These are phyloP conservation scores for Pseudogymnoascus sp. DNA, from an alignment of 2,329 filamentous ascomycete species.

Conservation along the genomic window DNA sequence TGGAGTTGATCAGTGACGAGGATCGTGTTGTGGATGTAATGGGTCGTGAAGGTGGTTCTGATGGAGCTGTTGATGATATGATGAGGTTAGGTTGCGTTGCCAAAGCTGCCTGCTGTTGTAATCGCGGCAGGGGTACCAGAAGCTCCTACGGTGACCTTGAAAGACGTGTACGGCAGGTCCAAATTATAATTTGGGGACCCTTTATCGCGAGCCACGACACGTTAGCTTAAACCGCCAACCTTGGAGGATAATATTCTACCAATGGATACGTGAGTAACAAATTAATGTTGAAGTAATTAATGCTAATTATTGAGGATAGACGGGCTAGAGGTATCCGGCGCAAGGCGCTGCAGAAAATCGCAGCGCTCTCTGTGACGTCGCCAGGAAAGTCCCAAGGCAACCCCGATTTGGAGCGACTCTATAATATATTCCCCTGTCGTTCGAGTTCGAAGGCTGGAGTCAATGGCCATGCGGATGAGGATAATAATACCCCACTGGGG, in stretches of 20 bases:
- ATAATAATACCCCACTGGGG: slow-evolving; percentile 39
- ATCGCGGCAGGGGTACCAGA: slow-evolving; percentile 4
- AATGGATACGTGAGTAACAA: slow-evolving; percentile 32
- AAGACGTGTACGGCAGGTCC: not conserved
- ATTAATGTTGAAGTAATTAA: not conserved
- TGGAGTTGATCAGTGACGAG: not conserved
- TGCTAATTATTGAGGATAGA: slow-evolving; percentile 14
- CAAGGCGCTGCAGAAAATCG: slow-evolving; percentile 57
- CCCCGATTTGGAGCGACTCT: slow-evolving; percentile 56
- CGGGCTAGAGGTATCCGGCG: slow-evolving; percentile 49
- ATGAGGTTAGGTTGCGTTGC: slow-evolving; percentile 9
- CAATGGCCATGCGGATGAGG: slow-evolving; percentile 42
- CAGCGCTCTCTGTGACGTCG: slow-evolving; percentile 50
- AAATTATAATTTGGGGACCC: slow-evolving; percentile 3
- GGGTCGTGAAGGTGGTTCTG: not conserved
- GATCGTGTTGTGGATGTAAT: slow-evolving; percentile 9
- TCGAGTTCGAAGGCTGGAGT: slow-evolving; percentile 29
- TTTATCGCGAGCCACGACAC: not conserved
- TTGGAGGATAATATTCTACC: slow-evolving; percentile 6
- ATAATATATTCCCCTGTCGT: slow-evolving; percentile 46
- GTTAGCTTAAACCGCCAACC: slow-evolving; percentile 7
- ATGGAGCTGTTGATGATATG: slow-evolving; percentile 6
- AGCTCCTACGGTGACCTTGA: slow-evolving; percentile 6
- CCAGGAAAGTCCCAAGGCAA: slow-evolving; percentile 48
- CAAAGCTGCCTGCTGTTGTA: slow-evolving; percentile 5